Base-by-base conservation (phyloP, 169 alveolate genomes). In the Plasmodium gaboni region DNA sequence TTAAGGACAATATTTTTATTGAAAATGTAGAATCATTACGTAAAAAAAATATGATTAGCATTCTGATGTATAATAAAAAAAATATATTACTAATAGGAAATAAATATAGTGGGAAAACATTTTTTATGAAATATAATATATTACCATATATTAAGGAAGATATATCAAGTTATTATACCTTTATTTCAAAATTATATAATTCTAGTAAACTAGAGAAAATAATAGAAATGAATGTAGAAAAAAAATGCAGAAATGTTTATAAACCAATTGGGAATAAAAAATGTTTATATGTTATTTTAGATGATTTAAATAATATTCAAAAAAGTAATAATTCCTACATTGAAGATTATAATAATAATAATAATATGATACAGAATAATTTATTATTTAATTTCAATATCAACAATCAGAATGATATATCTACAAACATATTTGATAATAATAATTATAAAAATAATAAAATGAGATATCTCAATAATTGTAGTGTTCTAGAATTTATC, bases 21-120 rank as follows among this genome's bases (percentile, higher is more conserved):
- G 92, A 86, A 44, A 86, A 86, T 86, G 92, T 86, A 12, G 92
- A 86, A 70, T 86, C 92, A n/a, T 71, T 86, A 10, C 44, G 87
- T 32, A 86, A 86, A 86, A 69, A 72, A 61, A 64, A 86, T 86
- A 71, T 86, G 13, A 72, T 86, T 32, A 86, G 61, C 50, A 72
- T 72, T 44, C 61, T 86, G 55, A 86, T 86, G 87, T 72, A 86
- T 71, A 86, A 86, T 67, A 86, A 86, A 61, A 86, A 86, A 44
- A 86, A 86, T 22, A 64, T 86, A 17, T 55, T 86, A n/a, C 50
- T 86, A 22, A 44, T 86, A 32, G 92, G 92, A 17, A 86, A 71
- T 19, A 86, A 86, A 86, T 86, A 59, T 59, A 86, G 92, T 19
- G 92, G 92, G 51, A 86, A 86, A 71, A 86, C 92, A 0, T 86